These are phyloP conservation scores for Arabidopsis arenosa DNA, from an alignment of 345 rosid species.

Conservation along the genomic window DNA sequence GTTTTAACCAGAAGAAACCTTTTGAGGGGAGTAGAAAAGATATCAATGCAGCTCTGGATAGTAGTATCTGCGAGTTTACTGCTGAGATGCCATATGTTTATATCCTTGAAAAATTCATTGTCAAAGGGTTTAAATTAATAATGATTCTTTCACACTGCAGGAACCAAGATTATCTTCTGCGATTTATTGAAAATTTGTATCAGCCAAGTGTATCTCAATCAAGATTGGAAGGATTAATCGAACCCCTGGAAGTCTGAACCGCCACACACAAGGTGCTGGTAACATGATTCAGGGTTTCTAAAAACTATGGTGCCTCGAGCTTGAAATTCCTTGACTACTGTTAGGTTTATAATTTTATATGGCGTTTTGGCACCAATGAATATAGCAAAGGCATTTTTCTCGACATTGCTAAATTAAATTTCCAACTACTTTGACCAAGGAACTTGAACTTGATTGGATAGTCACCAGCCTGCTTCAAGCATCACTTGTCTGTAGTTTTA, in stretches of 20 bases:
- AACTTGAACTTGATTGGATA: slow-evolving; percentile 86
- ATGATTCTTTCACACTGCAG: slow-evolving; percentile 55
- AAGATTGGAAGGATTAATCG: slow-evolving; percentile 81
- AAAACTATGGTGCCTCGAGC: slow-evolving; percentile 5
- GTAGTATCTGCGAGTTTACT: slow-evolving; percentile 78
- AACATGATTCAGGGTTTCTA: not conserved
- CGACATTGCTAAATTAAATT: slow-evolving; percentile 28
- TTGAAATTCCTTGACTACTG: not conserved
- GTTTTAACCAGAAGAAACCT: slow-evolving; percentile 68
- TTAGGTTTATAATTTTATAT: not conserved
- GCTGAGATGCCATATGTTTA: slow-evolving; percentile 53
- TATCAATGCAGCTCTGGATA: slow-evolving; percentile 88
- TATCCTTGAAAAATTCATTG: not conserved
- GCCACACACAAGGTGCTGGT: not conserved
- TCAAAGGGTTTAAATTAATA: slow-evolving; percentile 2
- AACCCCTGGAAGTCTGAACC: slow-evolving; percentile 53
- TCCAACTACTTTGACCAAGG: slow-evolving; percentile 58
- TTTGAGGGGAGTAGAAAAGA: slow-evolving; percentile 92
- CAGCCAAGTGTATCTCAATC: slow-evolving; percentile 76
- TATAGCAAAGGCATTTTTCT: not conserved
- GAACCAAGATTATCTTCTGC: slow-evolving; percentile 89
- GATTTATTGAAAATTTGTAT: slow-evolving; percentile 83
- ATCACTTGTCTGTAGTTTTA: slow-evolving; percentile 68
- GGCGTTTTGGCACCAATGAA: not conserved
- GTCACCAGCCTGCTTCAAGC: slow-evolving; percentile 97